Evolutionary conservation across 352 stramenopile genomes (phyloP).

Genomic region (Globisporangium recalcitrans): DNA sequence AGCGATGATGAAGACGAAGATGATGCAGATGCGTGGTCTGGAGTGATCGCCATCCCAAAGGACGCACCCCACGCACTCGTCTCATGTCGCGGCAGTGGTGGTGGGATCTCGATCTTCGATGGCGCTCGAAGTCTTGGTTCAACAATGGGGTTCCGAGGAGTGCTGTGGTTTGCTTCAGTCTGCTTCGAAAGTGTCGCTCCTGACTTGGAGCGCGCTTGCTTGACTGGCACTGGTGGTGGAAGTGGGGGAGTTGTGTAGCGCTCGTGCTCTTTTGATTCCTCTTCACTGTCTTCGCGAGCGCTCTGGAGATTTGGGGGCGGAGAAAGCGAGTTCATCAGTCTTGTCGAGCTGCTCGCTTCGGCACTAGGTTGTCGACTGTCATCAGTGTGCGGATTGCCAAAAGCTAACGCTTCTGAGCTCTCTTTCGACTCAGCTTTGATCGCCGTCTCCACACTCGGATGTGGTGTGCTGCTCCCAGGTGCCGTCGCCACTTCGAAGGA

Average conservation of each 20-base stretch:
- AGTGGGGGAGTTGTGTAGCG: neutral
- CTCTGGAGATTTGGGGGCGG: neutral
- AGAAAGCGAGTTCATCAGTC: neutral
- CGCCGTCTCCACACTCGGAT: neutral
- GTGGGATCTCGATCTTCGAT: neutral
- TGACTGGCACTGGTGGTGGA: neutral
- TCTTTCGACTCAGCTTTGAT: neutral
- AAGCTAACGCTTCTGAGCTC: neutral
- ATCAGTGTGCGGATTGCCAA: neutral
- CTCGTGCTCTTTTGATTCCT: neutral
- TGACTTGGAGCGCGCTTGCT: neutral
- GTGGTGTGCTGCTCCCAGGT: neutral
- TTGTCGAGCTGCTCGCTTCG: neutral
- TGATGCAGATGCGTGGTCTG: neutral
- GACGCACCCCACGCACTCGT: constrained; percentile 11
- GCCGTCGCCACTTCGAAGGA: neutral
- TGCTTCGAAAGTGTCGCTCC: neutral
- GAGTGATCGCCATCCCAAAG: constrained; percentile 9
- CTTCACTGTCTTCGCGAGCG: neutral
- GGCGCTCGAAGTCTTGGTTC: neutral
- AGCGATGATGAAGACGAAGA: neutral
- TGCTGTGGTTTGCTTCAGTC: neutral
- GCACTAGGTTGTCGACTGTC: neutral
- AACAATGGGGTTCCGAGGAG: neutral
- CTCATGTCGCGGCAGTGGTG: constrained; percentile 7